These are phyloP conservation scores for Afroboletus lepidellus DNA, from an alignment of 1,284 basidiomycete genomes.

Conservation along the genomic window DNA sequence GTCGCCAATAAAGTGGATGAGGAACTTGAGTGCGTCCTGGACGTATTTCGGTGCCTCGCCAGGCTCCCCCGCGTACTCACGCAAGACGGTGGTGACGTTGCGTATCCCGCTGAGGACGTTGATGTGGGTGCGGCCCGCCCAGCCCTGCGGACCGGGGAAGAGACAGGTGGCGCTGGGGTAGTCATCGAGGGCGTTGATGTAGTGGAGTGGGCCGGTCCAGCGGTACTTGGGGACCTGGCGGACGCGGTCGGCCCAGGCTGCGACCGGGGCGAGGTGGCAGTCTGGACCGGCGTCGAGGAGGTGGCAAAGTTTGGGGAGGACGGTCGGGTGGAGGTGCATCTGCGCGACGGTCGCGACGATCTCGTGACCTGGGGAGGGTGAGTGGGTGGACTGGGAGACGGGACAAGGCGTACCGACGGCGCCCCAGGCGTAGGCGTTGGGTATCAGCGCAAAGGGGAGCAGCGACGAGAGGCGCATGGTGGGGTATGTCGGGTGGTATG, in stretches of 20 bases:
- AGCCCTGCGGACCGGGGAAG: conserved; percentile 78
- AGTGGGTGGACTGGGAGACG: neutral
- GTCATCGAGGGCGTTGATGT: conserved; percentile 73
- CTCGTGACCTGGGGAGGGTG: conserved; percentile 67
- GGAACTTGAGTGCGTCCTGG: conserved; percentile 71
- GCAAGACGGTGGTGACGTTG: conserved; percentile 66
- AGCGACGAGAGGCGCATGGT: conserved; percentile 23
- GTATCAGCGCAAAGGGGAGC: conserved; percentile 20
- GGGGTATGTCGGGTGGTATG: conserved; percentile 12
- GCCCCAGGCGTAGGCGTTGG: conserved; percentile 41
- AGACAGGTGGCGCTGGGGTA: conserved; percentile 72
- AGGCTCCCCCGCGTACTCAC: conserved; percentile 42
- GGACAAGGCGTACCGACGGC: conserved; percentile 37
- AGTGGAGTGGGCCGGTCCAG: conserved; percentile 74
- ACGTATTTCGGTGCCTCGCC: conserved; percentile 23
- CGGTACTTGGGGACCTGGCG: conserved; percentile 54
- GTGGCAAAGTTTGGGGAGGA: conserved; percentile 66
- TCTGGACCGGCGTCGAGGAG: conserved; percentile 53
- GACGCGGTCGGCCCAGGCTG: conserved; percentile 84
- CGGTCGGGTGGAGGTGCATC: conserved; percentile 79
- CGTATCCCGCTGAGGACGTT: conserved; percentile 77
- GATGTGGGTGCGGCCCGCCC: conserved; percentile 62
- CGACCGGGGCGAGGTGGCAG: conserved; percentile 78
- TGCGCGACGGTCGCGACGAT: conserved; percentile 92
- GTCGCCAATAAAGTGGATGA: conserved; percentile 90